phyloP scores from a whole-genome alignment of 2,329 filamentous ascomycete genomes.

The Fusarium cicatricum region DNA sequence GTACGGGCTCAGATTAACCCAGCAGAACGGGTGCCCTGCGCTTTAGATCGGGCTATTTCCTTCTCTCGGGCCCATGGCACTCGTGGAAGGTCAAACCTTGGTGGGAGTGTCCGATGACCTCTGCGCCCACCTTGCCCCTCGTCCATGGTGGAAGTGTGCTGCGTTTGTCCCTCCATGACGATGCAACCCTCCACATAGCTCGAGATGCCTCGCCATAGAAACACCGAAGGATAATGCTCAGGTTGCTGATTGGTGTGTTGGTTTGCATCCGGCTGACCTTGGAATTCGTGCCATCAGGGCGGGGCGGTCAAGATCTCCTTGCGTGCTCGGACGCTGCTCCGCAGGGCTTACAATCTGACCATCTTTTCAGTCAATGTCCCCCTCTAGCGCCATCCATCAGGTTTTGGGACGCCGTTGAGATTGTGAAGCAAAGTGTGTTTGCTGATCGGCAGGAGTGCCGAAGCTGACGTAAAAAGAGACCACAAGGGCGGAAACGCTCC shows the following conservation, averaged over 20 bases:
- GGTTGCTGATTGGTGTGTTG: slow-evolving; percentile 26
- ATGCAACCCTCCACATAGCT: slow-evolving; percentile 30
- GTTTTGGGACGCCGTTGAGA: slow-evolving; percentile 10
- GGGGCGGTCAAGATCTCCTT: slow-evolving; percentile 23
- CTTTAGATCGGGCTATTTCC: slow-evolving; percentile 38
- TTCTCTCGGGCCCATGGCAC: slow-evolving; percentile 20
- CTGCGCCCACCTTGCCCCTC: slow-evolving; percentile 25
- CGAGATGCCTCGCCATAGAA: slow-evolving; percentile 22
- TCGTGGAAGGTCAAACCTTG: slow-evolving; percentile 20
- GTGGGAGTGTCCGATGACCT: slow-evolving; percentile 27
- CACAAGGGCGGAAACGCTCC: too few species aligned
- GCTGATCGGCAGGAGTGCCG: slow-evolving; percentile 10
- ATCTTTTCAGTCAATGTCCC: not conserved
- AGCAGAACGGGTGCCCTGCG: slow-evolving; percentile 38
- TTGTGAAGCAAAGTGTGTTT: slow-evolving; percentile 10
- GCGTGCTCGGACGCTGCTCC: slow-evolving; percentile 15
- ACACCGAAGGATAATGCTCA: slow-evolving; percentile 11
- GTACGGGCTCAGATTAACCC: slow-evolving; percentile 29
- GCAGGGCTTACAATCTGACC: slow-evolving; percentile 4
- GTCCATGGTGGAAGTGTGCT: slow-evolving; percentile 12
- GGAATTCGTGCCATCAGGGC: slow-evolving; percentile 7
- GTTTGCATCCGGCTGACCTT: slow-evolving; percentile 2
- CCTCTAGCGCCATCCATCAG: not conserved
- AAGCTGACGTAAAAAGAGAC: slow-evolving; percentile 9
- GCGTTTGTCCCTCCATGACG: slow-evolving; percentile 13